phyloP scores from a whole-genome alignment of 495 filamentous ascomycete species.

The Stereocaulon alpinum region DNA sequence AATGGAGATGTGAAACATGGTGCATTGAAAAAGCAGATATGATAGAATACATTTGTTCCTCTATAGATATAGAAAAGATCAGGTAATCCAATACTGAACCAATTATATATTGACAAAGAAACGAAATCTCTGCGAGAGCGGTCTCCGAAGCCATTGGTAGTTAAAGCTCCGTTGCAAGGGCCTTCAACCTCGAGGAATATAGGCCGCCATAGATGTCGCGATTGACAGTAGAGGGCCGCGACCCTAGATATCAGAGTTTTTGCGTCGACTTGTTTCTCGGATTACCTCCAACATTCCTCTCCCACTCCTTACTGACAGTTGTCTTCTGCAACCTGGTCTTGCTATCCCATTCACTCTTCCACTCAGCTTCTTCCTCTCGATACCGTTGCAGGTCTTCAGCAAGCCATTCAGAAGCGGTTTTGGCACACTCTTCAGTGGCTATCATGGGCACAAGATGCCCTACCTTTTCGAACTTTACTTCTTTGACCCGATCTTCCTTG shows the following conservation, averaged over 20 bases:
- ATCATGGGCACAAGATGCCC: slow-evolving; percentile 87
- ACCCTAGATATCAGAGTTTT: slow-evolving; percentile 23
- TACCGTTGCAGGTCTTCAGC: slow-evolving; percentile 51
- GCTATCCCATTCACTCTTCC: slow-evolving; percentile 42
- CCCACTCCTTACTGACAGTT: slow-evolving; percentile 48
- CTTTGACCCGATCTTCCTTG: slow-evolving; percentile 54
- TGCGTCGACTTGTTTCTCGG: slow-evolving; percentile 11
- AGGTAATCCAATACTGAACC: neutral
- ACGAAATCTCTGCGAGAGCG: no score
- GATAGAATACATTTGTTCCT: slow-evolving; percentile 14
- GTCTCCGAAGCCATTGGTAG: no score
- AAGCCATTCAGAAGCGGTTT: slow-evolving; percentile 53
- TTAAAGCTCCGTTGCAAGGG: no score
- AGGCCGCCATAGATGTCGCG: no score
- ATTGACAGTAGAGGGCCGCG: no score
- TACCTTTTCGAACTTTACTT: slow-evolving; percentile 52
- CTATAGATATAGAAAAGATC: slow-evolving; percentile 6
- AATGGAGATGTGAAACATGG: slow-evolving; percentile 23
- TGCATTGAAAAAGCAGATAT: slow-evolving; percentile 36
- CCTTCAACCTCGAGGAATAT: no score
- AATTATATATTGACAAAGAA: neutral
- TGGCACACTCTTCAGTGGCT: slow-evolving; percentile 52
- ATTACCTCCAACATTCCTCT: slow-evolving; percentile 38
- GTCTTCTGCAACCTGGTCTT: slow-evolving; percentile 44
- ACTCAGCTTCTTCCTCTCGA: slow-evolving; percentile 51